These are phyloP conservation scores for Potentilla sterilis DNA, from an alignment of 306 rosid genomes.

Conservation along the genomic window DNA sequence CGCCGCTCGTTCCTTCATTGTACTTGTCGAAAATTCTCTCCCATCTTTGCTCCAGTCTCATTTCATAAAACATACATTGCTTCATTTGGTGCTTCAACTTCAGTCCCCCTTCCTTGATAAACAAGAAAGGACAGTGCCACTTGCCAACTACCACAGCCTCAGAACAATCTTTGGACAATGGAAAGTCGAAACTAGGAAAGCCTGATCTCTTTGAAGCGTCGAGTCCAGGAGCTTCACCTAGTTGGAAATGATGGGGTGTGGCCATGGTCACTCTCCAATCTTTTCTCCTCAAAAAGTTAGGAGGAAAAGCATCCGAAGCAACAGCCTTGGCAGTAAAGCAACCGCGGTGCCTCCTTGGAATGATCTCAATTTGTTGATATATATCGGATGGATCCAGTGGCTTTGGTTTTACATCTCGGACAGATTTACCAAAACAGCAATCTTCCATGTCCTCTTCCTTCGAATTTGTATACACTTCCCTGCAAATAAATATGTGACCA, in stretches of 20 bases:
- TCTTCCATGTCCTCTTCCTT: constrained; percentile 29
- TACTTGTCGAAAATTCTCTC: constrained; percentile 41
- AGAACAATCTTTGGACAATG: constrained; percentile 18
- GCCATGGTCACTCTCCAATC: constrained; percentile 44
- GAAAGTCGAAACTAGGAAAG: constrained; percentile 37
- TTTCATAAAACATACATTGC: constrained; percentile 50
- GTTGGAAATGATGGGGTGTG: constrained; percentile 24
- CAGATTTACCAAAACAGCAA: constrained; percentile 7
- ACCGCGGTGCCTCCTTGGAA: constrained; percentile 34
- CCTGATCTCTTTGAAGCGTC: constrained; percentile 34
- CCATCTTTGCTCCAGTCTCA: constrained; percentile 71
- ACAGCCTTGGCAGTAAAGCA: constrained; percentile 52
- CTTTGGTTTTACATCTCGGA: constrained; percentile 24
- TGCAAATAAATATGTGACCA: background rate
- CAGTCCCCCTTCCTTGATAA: constrained; percentile 56
- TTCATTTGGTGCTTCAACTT: constrained; percentile 43
- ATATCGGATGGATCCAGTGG: constrained; percentile 29
- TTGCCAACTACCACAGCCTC: constrained; percentile 55
- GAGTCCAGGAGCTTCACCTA: constrained; percentile 54
- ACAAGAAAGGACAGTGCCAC: constrained; percentile 71
- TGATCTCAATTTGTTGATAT: constrained; percentile 43
- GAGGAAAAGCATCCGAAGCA: constrained; percentile 47
- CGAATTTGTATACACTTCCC: constrained; percentile 34
- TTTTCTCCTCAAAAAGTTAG: constrained; percentile 39
- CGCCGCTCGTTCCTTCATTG: background rate